These are phyloP conservation scores for Moricandia arvensis DNA, from an alignment of 345 rosid species.

Conservation along the genomic window DNA sequence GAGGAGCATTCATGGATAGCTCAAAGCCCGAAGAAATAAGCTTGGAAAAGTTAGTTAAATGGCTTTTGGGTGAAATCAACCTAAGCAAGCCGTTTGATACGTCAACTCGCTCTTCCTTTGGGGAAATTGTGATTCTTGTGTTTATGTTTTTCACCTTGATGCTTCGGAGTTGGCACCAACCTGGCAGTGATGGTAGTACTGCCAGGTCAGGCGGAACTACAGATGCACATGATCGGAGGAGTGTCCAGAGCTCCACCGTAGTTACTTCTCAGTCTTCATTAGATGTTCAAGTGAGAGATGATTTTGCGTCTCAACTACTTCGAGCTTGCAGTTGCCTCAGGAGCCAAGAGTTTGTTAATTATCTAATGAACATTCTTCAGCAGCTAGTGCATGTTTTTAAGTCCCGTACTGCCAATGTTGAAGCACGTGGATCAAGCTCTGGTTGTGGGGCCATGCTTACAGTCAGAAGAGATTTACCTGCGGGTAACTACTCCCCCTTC, in stretches of 20 bases:
- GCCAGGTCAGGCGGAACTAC: constrained; percentile 51
- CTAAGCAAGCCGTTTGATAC: constrained; percentile 69
- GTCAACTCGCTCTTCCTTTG: constrained; percentile 67
- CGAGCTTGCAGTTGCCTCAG: constrained; percentile 81
- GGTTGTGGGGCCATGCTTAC: constrained; percentile 95
- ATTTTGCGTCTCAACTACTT: constrained; percentile 75
- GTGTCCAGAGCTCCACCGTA: constrained; percentile 47
- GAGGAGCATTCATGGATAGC: constrained; percentile 93
- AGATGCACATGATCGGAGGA: constrained; percentile 62
- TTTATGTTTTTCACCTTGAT: constrained; percentile 99
- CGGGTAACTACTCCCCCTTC: constrained; percentile 92
- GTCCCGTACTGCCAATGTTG: constrained; percentile 61
- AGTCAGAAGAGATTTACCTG: constrained; percentile 86
- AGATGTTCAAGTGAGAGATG: constrained; percentile 78
- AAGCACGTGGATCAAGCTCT: constrained; percentile 60
- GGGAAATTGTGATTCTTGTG: constrained; percentile 86
- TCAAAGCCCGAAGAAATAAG: constrained; percentile 77
- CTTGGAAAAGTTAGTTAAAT: constrained; percentile 80
- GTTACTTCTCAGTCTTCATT: constrained; percentile 55
- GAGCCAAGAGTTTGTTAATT: constrained; percentile 83
- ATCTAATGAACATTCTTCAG: constrained; percentile 92
- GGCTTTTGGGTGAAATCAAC: constrained; percentile 88
- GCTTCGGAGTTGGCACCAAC: constrained; percentile 99
- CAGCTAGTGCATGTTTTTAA: constrained; percentile 86
- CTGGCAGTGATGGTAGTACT: constrained; percentile 67